phyloP scores from a whole-genome alignment of 2,329 filamentous ascomycete species.

The Verticillium isaacii region DNA sequence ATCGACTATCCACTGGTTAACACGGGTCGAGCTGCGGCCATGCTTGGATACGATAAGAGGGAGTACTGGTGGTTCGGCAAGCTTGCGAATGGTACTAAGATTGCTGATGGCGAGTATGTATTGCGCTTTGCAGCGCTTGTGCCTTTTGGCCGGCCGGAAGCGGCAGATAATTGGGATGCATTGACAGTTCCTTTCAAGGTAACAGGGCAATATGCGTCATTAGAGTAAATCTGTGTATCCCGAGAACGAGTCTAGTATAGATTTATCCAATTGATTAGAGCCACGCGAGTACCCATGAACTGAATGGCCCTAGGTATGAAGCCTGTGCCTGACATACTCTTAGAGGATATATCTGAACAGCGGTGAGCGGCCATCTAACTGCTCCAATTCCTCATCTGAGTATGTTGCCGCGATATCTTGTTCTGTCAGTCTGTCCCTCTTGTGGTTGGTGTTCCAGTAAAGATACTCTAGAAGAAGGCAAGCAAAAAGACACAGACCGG shows the following conservation, averaged over 20 bases:
- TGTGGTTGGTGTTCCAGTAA: conserved; percentile 17
- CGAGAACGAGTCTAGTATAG: no score
- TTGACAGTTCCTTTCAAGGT: conserved; percentile 23
- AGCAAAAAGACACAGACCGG: conserved; percentile 8
- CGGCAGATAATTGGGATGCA: conserved; percentile 36
- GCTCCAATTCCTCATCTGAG: conserved; percentile 21
- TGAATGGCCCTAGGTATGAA: no score
- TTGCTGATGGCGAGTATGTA: conserved; percentile 32
- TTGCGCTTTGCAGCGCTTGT: conserved; percentile 35
- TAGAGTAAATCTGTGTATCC: not conserved
- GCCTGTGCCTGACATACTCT: no score
- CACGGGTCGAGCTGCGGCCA: conserved; percentile 14
- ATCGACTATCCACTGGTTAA: conserved; percentile 17
- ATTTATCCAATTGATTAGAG: no score
- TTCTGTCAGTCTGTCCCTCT: conserved; percentile 15
- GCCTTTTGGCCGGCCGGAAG: conserved; percentile 33
- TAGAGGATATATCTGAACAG: conserved; percentile 23
- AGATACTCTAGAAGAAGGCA: conserved; percentile 15
- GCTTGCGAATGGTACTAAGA: conserved; percentile 35
- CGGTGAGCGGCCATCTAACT: conserved; percentile 24
- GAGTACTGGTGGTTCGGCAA: conserved; percentile 37
- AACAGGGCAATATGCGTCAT: not conserved
- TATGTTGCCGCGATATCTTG: conserved; percentile 21
- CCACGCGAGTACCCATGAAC: no score
- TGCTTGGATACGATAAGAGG: conserved; percentile 24